A percentile compares a stretch with the other conserved stretches of the same genome.
These are phyloP conservation scores for Kuraishia piskuri DNA, from an alignment of 805 yeast genomes.

Conservation along the genomic window DNA sequence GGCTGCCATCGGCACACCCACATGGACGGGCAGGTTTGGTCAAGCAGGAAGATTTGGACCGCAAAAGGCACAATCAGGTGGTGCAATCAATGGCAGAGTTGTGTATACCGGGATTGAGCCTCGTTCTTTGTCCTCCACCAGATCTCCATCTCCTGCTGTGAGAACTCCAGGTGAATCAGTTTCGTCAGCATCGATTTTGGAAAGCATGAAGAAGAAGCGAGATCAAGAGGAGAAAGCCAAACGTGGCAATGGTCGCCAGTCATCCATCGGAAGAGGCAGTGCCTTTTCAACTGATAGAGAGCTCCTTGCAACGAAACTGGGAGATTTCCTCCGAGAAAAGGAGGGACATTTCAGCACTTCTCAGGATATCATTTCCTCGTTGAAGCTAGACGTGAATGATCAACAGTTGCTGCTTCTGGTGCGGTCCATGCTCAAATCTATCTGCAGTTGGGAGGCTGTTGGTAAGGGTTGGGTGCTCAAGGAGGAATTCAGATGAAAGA, in stretches of 20 bases:
- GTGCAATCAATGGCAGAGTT: background rate
- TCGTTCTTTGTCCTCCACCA: background rate
- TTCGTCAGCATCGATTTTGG: constrained; percentile 43
- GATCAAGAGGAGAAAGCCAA: constrained; percentile 18
- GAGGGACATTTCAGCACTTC: constrained; percentile 23
- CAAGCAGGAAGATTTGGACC: constrained; percentile 54
- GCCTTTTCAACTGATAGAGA: background rate
- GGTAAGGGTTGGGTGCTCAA: constrained; percentile 60
- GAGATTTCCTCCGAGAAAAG: constrained; percentile 19
- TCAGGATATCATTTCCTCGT: constrained; percentile 16
- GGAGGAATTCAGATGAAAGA: constrained; percentile 31
- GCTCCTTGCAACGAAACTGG: constrained; percentile 12
- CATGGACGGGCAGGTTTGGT: constrained; percentile 95
- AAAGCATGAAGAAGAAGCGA: constrained; percentile 35
- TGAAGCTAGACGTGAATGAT: constrained; percentile 27
- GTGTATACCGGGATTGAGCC: background rate
- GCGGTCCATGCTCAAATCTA: constrained; percentile 58
- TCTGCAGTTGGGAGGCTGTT: constrained; percentile 58
- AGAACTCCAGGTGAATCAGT: constrained; percentile 1
- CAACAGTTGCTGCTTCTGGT: constrained; percentile 51
- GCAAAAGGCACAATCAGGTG: constrained; percentile 6
- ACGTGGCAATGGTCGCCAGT: background rate
- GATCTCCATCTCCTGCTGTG: background rate
- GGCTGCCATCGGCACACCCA: constrained; percentile 68
- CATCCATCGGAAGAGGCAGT: background rate